Percentiles rank a stretch among this genome's conserved stretches.
phyloP scores from a whole-genome alignment of 257 asterid genomes.

The Nemophila menziesii region DNA sequence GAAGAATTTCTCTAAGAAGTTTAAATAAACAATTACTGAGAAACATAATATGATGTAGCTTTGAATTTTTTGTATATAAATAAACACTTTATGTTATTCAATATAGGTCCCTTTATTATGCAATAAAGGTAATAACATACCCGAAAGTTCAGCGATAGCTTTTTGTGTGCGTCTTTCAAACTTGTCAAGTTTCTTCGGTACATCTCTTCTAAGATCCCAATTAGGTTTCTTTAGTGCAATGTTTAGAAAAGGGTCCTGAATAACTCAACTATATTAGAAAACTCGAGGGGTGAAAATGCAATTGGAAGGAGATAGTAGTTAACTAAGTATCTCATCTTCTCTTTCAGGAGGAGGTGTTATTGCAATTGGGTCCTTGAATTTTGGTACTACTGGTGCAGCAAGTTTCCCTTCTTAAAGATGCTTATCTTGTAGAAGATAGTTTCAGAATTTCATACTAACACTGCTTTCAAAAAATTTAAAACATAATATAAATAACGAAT shows the following conservation, averaged over 20 bases:
- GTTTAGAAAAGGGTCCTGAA: conserved; percentile 81
- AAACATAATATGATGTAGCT: no score
- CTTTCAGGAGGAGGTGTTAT: conserved; percentile 52
- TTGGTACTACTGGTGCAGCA: conserved; percentile 75
- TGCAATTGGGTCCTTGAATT: conserved; percentile 73
- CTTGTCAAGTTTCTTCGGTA: conserved; percentile 85
- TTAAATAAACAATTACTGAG: no score
- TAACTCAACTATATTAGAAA: neutral
- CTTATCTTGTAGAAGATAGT: conserved; percentile 95
- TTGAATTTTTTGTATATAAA: no score
- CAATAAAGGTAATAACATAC: conserved; percentile 29
- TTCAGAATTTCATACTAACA: conserved; percentile 75
- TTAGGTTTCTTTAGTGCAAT: conserved; percentile 97
- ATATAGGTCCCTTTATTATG: no score
- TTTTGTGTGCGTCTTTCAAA: conserved; percentile 87
- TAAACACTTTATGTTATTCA: no score
- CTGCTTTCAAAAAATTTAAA: conserved; percentile 23
- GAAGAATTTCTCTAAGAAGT: no score
- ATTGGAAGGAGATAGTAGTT: neutral
- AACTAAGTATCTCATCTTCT: conserved; percentile 54
- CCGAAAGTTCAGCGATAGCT: conserved; percentile 59
- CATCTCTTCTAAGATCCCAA: conserved; percentile 94
- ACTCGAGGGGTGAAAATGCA: no score
- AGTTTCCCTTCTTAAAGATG: conserved; percentile 89
- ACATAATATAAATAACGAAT: neutral